Evolutionary conservation across 1,284 basidiomycete species (phyloP).

Genomic region (Ustilago nuda): DNA sequence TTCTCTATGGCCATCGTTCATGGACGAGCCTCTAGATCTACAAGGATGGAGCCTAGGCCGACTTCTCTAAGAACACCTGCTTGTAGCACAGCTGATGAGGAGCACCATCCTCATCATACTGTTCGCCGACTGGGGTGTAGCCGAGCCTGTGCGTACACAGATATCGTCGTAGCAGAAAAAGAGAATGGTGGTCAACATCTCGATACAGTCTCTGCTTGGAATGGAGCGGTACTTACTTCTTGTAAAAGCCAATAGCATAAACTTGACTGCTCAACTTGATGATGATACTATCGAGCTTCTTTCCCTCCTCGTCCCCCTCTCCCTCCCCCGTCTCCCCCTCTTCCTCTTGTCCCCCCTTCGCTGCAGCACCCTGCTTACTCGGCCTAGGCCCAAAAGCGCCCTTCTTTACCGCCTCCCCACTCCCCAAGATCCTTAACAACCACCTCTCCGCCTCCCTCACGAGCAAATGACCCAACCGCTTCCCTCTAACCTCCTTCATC

Average conservation of each 20-base stretch:
- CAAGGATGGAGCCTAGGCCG: background rate
- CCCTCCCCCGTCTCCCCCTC: background rate
- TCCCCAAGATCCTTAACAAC: slow-evolving; percentile 17
- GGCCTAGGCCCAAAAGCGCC: slow-evolving; percentile 42
- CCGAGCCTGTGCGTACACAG: slow-evolving; percentile 22
- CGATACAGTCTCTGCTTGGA: background rate
- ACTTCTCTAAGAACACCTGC: slow-evolving; percentile 25
- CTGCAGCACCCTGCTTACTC: background rate
- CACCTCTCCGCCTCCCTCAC: slow-evolving; percentile 40
- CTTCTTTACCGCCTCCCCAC: slow-evolving; percentile 15
- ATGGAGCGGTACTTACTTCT: slow-evolving; percentile 27
- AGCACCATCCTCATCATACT: slow-evolving; percentile 46
- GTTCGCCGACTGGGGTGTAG: slow-evolving; percentile 39
- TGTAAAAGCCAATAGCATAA: slow-evolving; percentile 40
- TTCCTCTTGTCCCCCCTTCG: background rate
- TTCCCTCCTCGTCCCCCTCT: background rate
- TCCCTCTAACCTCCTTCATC: slow-evolving; percentile 44
- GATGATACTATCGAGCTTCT: slow-evolving; percentile 37
- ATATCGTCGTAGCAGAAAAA: background rate
- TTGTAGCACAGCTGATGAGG: slow-evolving; percentile 50
- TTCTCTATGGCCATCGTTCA: background rate
- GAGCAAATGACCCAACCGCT: slow-evolving; percentile 35
- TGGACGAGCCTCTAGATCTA: background rate
- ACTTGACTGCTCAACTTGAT: slow-evolving; percentile 56
- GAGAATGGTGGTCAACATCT: background rate